Percentiles rank a stretch among this genome's conserved stretches.
Evolutionary conservation across 106 monocot genomes (phyloP).

Genomic region (Phalaenopsis aphrodite): DNA sequence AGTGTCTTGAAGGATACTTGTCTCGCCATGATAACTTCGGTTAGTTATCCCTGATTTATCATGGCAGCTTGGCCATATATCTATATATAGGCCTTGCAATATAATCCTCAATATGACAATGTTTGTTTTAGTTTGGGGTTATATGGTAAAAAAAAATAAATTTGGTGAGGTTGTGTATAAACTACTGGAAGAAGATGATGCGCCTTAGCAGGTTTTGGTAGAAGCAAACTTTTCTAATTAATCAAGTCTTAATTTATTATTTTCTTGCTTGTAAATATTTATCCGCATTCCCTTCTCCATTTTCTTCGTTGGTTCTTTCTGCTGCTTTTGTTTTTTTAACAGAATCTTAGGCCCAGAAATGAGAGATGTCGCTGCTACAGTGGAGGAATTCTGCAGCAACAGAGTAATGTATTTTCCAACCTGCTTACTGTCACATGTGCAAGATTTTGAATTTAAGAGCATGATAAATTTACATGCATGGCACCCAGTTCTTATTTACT

Average conservation of each 20-base stretch:
- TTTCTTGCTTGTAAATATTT: not conserved
- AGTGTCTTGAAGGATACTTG: not conserved
- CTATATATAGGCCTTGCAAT: not conserved
- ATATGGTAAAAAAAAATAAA: not conserved
- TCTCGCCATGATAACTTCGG: not conserved
- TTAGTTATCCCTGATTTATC: not conserved
- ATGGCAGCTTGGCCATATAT: not conserved
- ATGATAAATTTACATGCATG: too few species aligned
- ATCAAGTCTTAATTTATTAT: not conserved
- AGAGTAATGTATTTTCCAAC: too few species aligned
- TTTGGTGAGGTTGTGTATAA: not conserved
- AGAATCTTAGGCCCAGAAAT: too few species aligned
- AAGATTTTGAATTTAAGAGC: too few species aligned
- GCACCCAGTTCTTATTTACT: too few species aligned
- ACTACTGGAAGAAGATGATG: not conserved
- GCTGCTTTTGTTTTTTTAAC: not conserved
- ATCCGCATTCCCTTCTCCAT: not conserved
- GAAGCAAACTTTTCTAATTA: conserved; percentile 1
- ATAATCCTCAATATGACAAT: not conserved
- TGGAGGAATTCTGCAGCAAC: too few species aligned
- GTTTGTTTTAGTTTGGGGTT: not conserved
- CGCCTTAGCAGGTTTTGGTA: not conserved
- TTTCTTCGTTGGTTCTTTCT: not conserved
- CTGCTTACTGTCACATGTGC: too few species aligned
- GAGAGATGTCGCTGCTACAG: too few species aligned